Evolutionary conservation across 306 rosid species (phyloP).

Genomic region (Pterocarpus santalinus): DNA sequence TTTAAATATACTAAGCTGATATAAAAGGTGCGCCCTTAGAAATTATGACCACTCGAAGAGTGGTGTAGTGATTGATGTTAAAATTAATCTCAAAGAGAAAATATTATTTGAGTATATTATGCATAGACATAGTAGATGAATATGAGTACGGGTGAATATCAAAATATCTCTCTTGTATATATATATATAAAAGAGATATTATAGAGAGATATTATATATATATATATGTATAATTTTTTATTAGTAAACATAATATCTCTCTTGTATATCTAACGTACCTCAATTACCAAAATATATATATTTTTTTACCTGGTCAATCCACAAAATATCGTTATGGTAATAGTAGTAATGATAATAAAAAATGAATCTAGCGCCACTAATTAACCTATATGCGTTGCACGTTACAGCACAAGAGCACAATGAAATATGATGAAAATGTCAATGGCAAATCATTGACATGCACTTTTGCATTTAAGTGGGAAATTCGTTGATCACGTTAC

Average conservation of each 20-base stretch:
- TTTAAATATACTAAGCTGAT: background rate
- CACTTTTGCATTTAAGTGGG: constrained; percentile 10
- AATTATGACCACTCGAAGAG: background rate
- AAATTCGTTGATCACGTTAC: background rate
- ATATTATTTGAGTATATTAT: no score
- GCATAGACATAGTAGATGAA: no score
- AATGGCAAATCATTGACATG: background rate
- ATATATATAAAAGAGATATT: no score
- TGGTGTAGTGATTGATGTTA: background rate
- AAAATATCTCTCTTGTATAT: no score
- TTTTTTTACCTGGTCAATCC: no score
- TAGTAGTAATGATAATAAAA: background rate
- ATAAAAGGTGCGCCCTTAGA: background rate
- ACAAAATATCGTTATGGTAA: background rate
- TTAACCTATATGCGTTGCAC: background rate
- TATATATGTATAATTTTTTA: no score
- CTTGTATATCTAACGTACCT: no score
- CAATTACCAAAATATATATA: no score
- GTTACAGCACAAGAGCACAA: background rate
- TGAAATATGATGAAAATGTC: background rate
- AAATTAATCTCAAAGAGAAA: background rate
- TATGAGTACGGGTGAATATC: no score
- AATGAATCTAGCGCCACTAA: background rate
- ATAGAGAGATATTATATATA: no score
- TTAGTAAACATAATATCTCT: no score